Evolutionary conservation across 2,329 filamentous ascomycete genomes (phyloP), one percentile per base, ranked within the genome.

Genomic region (Grosmannia huntii): DNA sequence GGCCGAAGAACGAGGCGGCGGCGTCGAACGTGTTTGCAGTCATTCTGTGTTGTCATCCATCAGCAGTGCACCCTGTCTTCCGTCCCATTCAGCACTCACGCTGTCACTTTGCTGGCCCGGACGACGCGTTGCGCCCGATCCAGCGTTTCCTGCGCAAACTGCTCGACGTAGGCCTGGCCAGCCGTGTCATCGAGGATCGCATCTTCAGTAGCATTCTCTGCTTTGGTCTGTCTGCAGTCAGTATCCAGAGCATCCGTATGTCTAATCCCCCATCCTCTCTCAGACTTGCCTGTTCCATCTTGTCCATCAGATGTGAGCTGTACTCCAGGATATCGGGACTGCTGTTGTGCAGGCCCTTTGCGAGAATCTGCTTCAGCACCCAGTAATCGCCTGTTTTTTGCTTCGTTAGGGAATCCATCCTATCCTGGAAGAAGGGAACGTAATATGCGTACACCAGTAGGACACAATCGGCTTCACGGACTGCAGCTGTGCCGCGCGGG

Each of bases 11-110:
- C 0, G 90, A 95, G 0, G 89, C 86, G 0, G 94, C 89, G 1
- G 95, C 94, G 68, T 91, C 87, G 64, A 97, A 95, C 0, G 91
- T 97, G 68, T 95, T 90, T 60, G 89, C 90, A 0, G 94, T 99
- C 79, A 95, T 88, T 65, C 89, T 91, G 55, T 10, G 6, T 16
- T 0, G 33, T 25, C 25, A 27, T 7, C 2, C 23, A 36, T 65
- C 55, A 64, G 60, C 57, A 41, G 14, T 19, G 38, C 38, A 19
- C 12, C 33, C 33, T 14, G 7, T 10, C 33, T 14, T 36, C 33
- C 12, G 10, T 14, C 12, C 33, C 12, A 11, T 14, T 36, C 33
- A 21, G 16, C 23, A 62, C 71, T 53, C 72, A 90, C 87, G 83
- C 85, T 48, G 90, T 91, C 61, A 89, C 90, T 68, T 87, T 91